phyloP scores from a whole-genome alignment of 1,284 basidiomycete genomes.

The Ustilago bromivora region DNA sequence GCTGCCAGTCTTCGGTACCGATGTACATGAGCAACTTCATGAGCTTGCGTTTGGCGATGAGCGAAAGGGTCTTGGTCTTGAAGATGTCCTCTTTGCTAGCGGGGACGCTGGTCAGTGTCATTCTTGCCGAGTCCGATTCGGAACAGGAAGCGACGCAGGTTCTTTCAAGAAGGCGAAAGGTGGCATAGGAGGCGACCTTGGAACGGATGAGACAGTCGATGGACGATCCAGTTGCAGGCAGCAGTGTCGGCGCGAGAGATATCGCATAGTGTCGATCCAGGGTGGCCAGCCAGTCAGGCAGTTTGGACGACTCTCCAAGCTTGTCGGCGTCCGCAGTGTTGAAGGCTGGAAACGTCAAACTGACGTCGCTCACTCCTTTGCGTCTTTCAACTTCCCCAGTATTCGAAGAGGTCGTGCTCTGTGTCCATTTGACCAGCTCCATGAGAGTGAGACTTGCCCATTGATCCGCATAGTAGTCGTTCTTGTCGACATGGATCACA shows the following conservation, averaged over 20 bases:
- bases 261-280: constrained; percentile 79
- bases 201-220: constrained; percentile 84
- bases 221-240: constrained; percentile 82
- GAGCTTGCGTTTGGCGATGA: constrained; percentile 87
- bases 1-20: constrained; percentile 35
- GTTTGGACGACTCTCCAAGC: constrained; percentile 14
- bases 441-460: constrained; percentile 85
- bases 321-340: background rate
- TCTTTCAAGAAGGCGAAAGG: constrained; percentile 84
- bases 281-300: constrained; percentile 22
- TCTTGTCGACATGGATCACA: constrained; percentile 87
- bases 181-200: constrained; percentile 89
- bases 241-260: constrained; percentile 83
- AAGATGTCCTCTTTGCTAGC: constrained; percentile 94
- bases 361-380: constrained; percentile 2
- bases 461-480: constrained; percentile 85
- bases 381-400: background rate
- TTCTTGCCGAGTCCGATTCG: background rate
- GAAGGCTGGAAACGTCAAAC: constrained; percentile 35
- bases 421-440: constrained; percentile 79
- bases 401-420: constrained; percentile 40
- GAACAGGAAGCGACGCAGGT: constrained; percentile 36
- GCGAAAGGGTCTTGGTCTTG: constrained; percentile 80
- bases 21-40: constrained; percentile 83
- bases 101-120: constrained; percentile 75